Conservation (phyloP, 257 asterid genomes). For the Lantana camara region DNA sequence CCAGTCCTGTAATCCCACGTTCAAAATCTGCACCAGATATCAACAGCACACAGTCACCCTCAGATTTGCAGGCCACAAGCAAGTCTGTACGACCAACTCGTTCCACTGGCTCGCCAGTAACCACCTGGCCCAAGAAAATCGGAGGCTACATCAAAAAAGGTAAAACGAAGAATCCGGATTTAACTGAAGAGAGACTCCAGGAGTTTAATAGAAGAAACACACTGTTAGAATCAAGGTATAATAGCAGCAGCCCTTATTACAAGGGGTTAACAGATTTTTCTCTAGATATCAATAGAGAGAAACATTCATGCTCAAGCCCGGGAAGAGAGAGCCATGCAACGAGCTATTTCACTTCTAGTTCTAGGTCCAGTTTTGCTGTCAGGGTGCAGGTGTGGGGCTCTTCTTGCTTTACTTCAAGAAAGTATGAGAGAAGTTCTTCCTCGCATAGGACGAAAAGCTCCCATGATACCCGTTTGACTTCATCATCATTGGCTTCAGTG, state of each 20-base stretch:
- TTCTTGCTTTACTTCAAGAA: constrained; percentile 46
- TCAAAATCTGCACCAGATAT: constrained; percentile 57
- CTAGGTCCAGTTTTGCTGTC: constrained; percentile 44
- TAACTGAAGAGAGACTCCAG: constrained; percentile 43
- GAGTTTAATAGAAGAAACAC: constrained; percentile 54
- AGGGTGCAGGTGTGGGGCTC: constrained; percentile 65
- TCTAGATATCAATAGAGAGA: constrained; percentile 47
- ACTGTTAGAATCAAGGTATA: constrained; percentile 35
- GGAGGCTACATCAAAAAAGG: constrained; percentile 28
- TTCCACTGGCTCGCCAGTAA: constrained; percentile 49
- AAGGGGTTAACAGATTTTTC: constrained; percentile 64
- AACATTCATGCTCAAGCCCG: constrained; percentile 45
- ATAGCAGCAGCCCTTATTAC: constrained; percentile 65
- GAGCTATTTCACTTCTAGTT: constrained; percentile 35
- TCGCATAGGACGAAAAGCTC: constrained; percentile 29
- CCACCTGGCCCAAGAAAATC: constrained; percentile 44
- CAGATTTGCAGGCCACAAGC: constrained; percentile 28
- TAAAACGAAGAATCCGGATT: constrained; percentile 34
- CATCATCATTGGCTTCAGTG: constrained; percentile 21
- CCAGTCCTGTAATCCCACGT: constrained; percentile 58
- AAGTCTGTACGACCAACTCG: constrained; percentile 38
- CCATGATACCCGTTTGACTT: background rate
- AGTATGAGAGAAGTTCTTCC: constrained; percentile 23
- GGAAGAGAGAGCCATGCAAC: constrained; percentile 47
- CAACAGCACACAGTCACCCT: constrained; percentile 41